Percentiles rank a stretch among this genome's conserved stretches.
Conservation (phyloP, 345 rosid species). For the Nephelium lappaceum region DNA sequence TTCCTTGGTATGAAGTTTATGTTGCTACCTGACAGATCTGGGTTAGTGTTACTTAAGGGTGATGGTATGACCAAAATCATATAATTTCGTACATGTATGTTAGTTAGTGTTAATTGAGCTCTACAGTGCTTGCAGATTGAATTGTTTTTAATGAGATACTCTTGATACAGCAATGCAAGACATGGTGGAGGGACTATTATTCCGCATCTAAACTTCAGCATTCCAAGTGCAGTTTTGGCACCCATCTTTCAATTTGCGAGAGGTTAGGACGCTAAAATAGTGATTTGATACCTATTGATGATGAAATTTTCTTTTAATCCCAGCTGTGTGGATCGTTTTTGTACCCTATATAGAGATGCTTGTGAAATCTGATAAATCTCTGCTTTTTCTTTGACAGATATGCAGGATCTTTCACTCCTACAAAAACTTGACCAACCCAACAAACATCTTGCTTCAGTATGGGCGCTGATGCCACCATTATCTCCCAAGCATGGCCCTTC, state of each 20-base stretch:
- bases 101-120: not conserved
- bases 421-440: constrained; percentile 70
- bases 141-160: constrained; percentile 19
- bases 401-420: constrained; percentile 48
- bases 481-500: constrained; percentile 57
- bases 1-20: not conserved
- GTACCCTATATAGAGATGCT: not conserved
- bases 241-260: constrained; percentile 76
- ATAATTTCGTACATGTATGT: not conserved
- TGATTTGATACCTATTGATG: constrained; percentile 12
- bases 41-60: not conserved
- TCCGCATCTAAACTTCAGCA: constrained; percentile 95
- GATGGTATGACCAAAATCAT: not conserved
- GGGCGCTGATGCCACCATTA: constrained; percentile 84
- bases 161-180: constrained; percentile 75
- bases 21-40: not conserved
- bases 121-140: constrained; percentile 8
- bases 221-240: constrained; percentile 76
- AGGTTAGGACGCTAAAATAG: constrained; percentile 47
- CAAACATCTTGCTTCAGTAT: constrained; percentile 60
- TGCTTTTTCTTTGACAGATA: constrained; percentile 45
- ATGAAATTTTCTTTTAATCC: constrained; percentile 6
- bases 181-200: constrained; percentile 86
- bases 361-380: constrained; percentile 3
- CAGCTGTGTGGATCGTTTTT: not conserved